Evolutionary conservation across 2,329 filamentous ascomycete genomes (phyloP).

Genomic region (Fusarium sp.): DNA sequence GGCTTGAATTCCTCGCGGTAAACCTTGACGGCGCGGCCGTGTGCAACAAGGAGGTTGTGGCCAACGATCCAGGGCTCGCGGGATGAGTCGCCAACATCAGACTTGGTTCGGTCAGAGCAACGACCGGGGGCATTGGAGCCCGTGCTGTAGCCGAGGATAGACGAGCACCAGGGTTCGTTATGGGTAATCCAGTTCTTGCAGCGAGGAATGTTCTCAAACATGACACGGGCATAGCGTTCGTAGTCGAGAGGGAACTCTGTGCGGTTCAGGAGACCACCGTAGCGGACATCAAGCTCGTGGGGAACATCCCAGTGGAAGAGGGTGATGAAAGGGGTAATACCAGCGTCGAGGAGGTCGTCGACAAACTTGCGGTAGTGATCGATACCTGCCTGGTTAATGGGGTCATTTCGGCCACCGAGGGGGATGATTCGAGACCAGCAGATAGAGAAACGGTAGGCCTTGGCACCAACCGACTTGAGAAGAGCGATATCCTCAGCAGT

Average conservation of each 20-base stretch:
- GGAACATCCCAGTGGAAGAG: slow-evolving; percentile 92
- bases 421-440: slow-evolving; percentile 89
- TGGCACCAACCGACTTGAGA: slow-evolving; percentile 78
- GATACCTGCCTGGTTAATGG: slow-evolving; percentile 82
- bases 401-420: slow-evolving; percentile 84
- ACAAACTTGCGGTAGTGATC: slow-evolving; percentile 84
- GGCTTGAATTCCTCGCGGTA: slow-evolving; percentile 87
- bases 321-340: slow-evolving; percentile 84
- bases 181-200: slow-evolving; percentile 93
- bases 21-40: slow-evolving; percentile 82
- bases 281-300: slow-evolving; percentile 80
- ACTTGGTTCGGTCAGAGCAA: slow-evolving; percentile 80
- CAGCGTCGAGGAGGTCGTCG: slow-evolving; percentile 80
- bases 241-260: slow-evolving; percentile 87
- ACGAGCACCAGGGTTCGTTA: slow-evolving; percentile 90
- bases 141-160: slow-evolving; percentile 82
- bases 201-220: slow-evolving; percentile 80
- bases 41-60: slow-evolving; percentile 83
- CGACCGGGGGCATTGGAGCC: slow-evolving; percentile 86
- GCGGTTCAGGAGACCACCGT: slow-evolving; percentile 84
- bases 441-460: slow-evolving; percentile 85
- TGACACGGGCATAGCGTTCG: slow-evolving; percentile 79
- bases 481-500: slow-evolving; percentile 82
- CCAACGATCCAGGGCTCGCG: slow-evolving; percentile 87
- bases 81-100: slow-evolving; percentile 76